Evolutionary conservation across 208 protist genomes (phyloP).

Genomic region (Herpetomonas tarakana): DNA sequence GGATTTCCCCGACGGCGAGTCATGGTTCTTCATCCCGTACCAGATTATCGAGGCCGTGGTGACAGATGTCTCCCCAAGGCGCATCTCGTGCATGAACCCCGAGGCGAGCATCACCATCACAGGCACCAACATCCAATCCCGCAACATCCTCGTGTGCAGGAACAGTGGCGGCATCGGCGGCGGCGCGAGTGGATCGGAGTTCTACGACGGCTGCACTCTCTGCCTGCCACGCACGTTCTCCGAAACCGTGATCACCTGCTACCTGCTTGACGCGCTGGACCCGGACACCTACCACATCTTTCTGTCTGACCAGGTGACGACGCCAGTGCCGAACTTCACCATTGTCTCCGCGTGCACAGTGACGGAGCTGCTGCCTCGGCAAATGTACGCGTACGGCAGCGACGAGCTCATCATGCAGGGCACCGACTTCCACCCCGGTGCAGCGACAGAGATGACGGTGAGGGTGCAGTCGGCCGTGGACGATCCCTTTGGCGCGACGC

Average conservation of each 20-base stretch:
- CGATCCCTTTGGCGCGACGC: background rate
- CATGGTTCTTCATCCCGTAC: slow-evolving; percentile 24
- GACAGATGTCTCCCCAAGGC: slow-evolving; percentile 13
- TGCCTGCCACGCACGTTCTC: slow-evolving; percentile 23
- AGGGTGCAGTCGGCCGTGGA: background rate
- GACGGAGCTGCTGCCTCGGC: slow-evolving; percentile 2
- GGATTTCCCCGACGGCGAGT: slow-evolving; percentile 2
- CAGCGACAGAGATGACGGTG: background rate
- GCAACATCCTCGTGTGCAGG: slow-evolving; percentile 27
- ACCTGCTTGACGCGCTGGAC: slow-evolving; percentile 10
- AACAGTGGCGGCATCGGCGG: background rate
- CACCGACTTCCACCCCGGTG: slow-evolving; percentile 9
- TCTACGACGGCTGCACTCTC: slow-evolving; percentile 3
- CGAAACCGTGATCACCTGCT: slow-evolving; percentile 17
- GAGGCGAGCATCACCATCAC: slow-evolving; percentile 18
- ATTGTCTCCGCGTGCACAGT: slow-evolving; percentile 12
- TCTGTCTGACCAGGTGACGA: slow-evolving; percentile 19
- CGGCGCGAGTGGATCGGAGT: slow-evolving; percentile 3
- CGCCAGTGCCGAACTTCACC: slow-evolving; percentile 17
- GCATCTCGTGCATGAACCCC: slow-evolving; percentile 25
- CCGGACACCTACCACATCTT: slow-evolving; percentile 20
- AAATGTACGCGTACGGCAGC: slow-evolving; percentile 28
- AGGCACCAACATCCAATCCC: slow-evolving; percentile 13
- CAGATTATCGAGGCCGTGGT: slow-evolving; percentile 12
- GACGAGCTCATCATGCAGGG: slow-evolving; percentile 19